phyloP scores from a whole-genome alignment of 495 filamentous ascomycete species.

The Patellaria atrata region DNA sequence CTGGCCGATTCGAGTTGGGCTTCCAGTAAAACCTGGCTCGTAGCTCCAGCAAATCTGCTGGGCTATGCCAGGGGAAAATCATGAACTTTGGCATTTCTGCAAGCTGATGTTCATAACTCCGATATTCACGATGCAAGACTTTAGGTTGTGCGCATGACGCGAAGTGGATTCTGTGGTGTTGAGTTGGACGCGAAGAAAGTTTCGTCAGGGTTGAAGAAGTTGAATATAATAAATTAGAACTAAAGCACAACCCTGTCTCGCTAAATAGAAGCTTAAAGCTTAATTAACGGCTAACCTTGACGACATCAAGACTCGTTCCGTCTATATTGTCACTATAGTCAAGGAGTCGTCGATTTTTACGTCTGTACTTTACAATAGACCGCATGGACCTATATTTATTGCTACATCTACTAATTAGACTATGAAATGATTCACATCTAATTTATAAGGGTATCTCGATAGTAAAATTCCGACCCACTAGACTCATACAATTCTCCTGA shows the following conservation, averaged over 20 bases:
- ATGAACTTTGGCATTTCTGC: slow-evolving; percentile 54
- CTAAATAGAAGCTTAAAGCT: slow-evolving; percentile 10
- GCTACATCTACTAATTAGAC: background rate
- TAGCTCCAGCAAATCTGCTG: slow-evolving; percentile 48
- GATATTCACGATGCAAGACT: too few species aligned
- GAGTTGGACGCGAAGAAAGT: too few species aligned
- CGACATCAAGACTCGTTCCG: too few species aligned
- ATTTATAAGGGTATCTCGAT: slow-evolving; percentile 16
- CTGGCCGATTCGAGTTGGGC: slow-evolving; percentile 22
- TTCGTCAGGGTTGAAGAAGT: background rate
- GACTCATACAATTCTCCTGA: slow-evolving; percentile 1
- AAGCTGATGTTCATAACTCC: too few species aligned
- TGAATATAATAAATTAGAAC: background rate
- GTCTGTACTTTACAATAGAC: slow-evolving; percentile 1
- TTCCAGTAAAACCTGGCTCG: slow-evolving; percentile 47
- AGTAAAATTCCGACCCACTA: too few species aligned
- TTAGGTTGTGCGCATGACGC: too few species aligned
- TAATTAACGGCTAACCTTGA: too few species aligned
- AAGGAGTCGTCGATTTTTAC: too few species aligned
- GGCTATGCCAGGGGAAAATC: slow-evolving; percentile 65
- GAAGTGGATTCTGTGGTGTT: too few species aligned
- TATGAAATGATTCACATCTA: slow-evolving; percentile 4
- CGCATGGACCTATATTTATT: background rate
- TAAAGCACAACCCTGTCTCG: slow-evolving; percentile 4
- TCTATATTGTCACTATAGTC: too few species aligned